phyloP scores from a whole-genome alignment of 2,329 filamentous ascomycete genomes.

The Nothophaeocryptopus gaeumannii region DNA sequence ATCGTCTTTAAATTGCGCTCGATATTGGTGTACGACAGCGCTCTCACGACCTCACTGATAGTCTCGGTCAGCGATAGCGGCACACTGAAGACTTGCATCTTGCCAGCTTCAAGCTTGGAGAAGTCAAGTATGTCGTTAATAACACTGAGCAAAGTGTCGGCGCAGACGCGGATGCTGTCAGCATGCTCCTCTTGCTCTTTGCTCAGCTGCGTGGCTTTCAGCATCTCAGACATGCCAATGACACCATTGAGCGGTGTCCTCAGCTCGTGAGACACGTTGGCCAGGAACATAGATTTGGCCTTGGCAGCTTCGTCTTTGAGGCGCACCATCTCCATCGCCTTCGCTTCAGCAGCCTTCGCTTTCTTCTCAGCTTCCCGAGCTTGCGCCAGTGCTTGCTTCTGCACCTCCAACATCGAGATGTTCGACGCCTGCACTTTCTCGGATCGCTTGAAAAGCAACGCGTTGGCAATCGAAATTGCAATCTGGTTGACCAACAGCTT shows the following conservation, averaged over 20 bases:
- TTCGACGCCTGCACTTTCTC: constrained; percentile 78
- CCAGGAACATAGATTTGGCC: constrained; percentile 73
- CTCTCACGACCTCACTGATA: constrained; percentile 62
- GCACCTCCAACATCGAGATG: constrained; percentile 71
- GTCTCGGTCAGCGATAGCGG: constrained; percentile 54
- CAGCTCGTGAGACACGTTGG: constrained; percentile 59
- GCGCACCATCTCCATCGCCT: constrained; percentile 75
- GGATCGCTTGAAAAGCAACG: constrained; percentile 63
- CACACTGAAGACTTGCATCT: constrained; percentile 60
- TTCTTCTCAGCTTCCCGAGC: constrained; percentile 72
- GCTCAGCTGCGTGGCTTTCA: constrained; percentile 57
- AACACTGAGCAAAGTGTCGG: constrained; percentile 53
- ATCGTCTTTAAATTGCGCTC: constrained; percentile 60
- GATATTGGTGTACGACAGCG: constrained; percentile 61
- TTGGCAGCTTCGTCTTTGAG: constrained; percentile 79
- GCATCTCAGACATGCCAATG: constrained; percentile 59
- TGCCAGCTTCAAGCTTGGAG: constrained; percentile 53
- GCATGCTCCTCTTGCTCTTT: constrained; percentile 61
- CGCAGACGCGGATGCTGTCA: constrained; percentile 63
- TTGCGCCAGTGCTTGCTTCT: constrained; percentile 70
- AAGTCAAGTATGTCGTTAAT: constrained; percentile 56
- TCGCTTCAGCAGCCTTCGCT: constrained; percentile 71
- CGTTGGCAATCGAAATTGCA: constrained; percentile 62
- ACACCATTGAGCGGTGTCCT: constrained; percentile 55
- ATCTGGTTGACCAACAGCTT: constrained; percentile 76